These are phyloP conservation scores for Xylaria grammica DNA, from an alignment of 495 filamentous ascomycete genomes.

Conservation along the genomic window DNA sequence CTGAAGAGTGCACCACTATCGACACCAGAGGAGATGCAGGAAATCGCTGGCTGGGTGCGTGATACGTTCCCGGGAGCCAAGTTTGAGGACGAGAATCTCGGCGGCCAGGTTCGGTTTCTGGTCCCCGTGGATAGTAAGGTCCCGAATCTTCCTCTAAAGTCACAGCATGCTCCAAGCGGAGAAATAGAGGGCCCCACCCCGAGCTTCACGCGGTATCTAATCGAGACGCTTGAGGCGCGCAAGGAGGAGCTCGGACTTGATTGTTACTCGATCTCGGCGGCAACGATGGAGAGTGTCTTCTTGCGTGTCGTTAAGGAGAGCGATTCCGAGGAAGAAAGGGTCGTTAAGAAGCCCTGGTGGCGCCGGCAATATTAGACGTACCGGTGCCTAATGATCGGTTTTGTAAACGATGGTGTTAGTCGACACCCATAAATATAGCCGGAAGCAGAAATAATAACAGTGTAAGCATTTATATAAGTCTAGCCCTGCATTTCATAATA, in stretches of 20 bases:
- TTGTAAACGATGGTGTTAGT: too few species aligned
- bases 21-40: conserved; percentile 60
- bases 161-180: neutral
- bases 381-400: neutral
- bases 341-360: conserved; percentile 35
- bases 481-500: too few species aligned
- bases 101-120: conserved; percentile 74
- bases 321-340: conserved; percentile 62
- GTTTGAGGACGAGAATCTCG: conserved; percentile 67
- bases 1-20: conserved; percentile 68
- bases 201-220: conserved; percentile 58
- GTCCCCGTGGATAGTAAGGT: conserved; percentile 52
- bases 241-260: conserved; percentile 65
- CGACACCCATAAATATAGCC: too few species aligned
- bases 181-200: conserved; percentile 14
- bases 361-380: conserved; percentile 16
- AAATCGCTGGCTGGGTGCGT: conserved; percentile 62
- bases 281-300: conserved; percentile 78
- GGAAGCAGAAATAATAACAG: too few species aligned
- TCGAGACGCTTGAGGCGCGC: conserved; percentile 64
- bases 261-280: conserved; percentile 71
- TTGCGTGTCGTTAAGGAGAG: conserved; percentile 71
- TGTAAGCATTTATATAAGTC: too few species aligned
- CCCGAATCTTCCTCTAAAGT: neutral
- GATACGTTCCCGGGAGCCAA: conserved; percentile 50